Evolutionary conservation across 352 stramenopile genomes (phyloP).

Genomic region (Phytophthora syringae): DNA sequence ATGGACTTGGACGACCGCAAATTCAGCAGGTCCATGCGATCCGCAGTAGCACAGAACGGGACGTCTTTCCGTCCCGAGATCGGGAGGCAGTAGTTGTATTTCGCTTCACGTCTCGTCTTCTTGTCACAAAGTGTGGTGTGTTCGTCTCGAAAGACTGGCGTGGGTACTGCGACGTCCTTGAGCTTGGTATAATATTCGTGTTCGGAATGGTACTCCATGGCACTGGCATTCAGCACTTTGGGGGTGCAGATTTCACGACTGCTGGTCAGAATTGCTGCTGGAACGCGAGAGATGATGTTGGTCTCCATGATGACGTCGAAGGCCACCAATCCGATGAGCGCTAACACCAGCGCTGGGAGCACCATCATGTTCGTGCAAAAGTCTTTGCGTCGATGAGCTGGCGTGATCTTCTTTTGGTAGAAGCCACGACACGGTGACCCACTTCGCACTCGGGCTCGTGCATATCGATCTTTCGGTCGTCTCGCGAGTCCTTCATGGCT

Average conservation of each 20-base stretch:
- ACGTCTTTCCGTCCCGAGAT: constrained; percentile 52
- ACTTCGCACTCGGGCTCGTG: constrained; percentile 3
- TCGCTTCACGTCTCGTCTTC: constrained; percentile 6
- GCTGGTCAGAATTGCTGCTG: constrained; percentile 11
- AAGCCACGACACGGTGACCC: neutral
- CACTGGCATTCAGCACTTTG: constrained; percentile 14
- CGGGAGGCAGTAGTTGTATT: constrained; percentile 50
- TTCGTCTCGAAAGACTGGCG: constrained; percentile 33
- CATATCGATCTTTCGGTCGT: neutral
- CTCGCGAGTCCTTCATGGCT: constrained; percentile 7
- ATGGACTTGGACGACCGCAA: constrained; percentile 28
- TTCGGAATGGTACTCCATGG: constrained; percentile 17
- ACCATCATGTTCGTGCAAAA: constrained; percentile 15
- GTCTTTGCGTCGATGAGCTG: constrained; percentile 12
- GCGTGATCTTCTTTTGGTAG: constrained; percentile 2
- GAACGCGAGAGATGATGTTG: constrained; percentile 15
- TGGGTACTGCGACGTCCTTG: constrained; percentile 4
- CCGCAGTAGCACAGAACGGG: constrained; percentile 42
- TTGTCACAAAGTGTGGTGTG: constrained; percentile 29
- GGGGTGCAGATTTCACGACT: constrained; percentile 6
- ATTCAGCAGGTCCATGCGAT: constrained; percentile 54
- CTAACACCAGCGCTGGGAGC: constrained; percentile 9
- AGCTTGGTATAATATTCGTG: constrained; percentile 22
- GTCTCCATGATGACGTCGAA: constrained; percentile 35
- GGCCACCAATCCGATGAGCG: constrained; percentile 15